Evolutionary conservation across 1,284 basidiomycete species (phyloP).

Genomic region (Ceratobasidium theobromae): DNA sequence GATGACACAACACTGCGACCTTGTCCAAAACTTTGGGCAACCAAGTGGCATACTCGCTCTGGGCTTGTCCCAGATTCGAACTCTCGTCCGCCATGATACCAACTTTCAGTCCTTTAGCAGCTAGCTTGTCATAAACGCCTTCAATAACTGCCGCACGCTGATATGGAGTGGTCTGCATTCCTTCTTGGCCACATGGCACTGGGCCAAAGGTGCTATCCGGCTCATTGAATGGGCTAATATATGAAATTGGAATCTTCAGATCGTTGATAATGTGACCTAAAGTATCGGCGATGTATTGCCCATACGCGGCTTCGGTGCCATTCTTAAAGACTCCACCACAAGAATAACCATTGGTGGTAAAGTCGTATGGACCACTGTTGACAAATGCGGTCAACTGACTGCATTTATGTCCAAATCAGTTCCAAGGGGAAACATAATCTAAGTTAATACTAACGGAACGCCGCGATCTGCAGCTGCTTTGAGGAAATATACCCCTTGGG

Average conservation of each 20-base stretch:
- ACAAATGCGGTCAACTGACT: slow-evolving; percentile 40
- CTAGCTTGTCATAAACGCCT: slow-evolving; percentile 38
- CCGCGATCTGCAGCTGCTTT: slow-evolving; percentile 39
- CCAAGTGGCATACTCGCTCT: slow-evolving; percentile 40
- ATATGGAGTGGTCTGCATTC: slow-evolving; percentile 41
- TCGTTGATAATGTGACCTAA: slow-evolving; percentile 38
- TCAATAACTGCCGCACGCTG: slow-evolving; percentile 41
- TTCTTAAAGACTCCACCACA: slow-evolving; percentile 41
- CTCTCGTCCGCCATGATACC: slow-evolving; percentile 41
- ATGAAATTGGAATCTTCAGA: slow-evolving; percentile 39
- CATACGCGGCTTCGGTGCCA: slow-evolving; percentile 39
- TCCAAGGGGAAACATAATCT: neutral
- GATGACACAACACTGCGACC: slow-evolving; percentile 40
- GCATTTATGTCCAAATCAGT: neutral
- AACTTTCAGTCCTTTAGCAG: slow-evolving; percentile 36
- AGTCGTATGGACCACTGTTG: slow-evolving; percentile 41
- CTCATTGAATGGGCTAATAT: slow-evolving; percentile 43
- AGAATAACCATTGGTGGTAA: slow-evolving; percentile 40
- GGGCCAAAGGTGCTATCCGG: slow-evolving; percentile 35
- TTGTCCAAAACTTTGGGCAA: slow-evolving; percentile 37
- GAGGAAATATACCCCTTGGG: slow-evolving; percentile 48
- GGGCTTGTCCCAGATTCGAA: slow-evolving; percentile 37
- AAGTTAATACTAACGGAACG: slow-evolving; percentile 37
- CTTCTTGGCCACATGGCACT: slow-evolving; percentile 42
- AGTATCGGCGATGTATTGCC: slow-evolving; percentile 41